Evolutionary conservation across 2,329 filamentous ascomycete genomes (phyloP), one percentile per base, ranked within the genome.

Genomic region (Botrytis pseudocinerea): DNA sequence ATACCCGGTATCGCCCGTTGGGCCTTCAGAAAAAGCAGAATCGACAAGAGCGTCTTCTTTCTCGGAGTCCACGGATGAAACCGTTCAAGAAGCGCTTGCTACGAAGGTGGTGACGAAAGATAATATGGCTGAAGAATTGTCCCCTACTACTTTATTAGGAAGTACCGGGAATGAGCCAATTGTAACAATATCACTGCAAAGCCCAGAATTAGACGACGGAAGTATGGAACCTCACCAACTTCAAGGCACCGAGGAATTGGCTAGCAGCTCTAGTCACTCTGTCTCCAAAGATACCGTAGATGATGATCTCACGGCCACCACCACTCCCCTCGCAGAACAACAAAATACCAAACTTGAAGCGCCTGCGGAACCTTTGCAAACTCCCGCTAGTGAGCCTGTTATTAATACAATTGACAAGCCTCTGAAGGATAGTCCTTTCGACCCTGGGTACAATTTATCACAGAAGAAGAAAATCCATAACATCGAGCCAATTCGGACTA

Each of bases 41-140:
- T 91, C 89, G 4, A 91, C 89, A 10, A 88, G 87, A 76, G 89
- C 89, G 6, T 91, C 89, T 0, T 91, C 89, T 0, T 79, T 91
- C 16, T 91, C 89, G 9, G 89, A 90, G 74, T 88, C 87, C 2
- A 90, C 89, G 2, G 87, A 90, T 73, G 88, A 89, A 78, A 90
- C 88, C 7, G 80, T 88, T 2, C 83, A 85, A 62, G 82, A 81
- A 63, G 65, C 66, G 28, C 69, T 48, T 20, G 70, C 35, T 35
- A 28, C 51, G 5, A 78, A 78, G 57, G 51, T 71, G 44, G 22
- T 32, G 38, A 40, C 63, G n/a, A 40, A 48, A 22, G 64, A 73
- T 57, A 51, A 69, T 59, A 64, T 63, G 48, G 72, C 70, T 28
- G 35, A 51, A 38, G 42, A 54, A 64, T 14, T 51, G 20, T 14